Base-by-base conservation (phyloP, 2,329 filamentous ascomycete species). In the Ilyonectria destructans region DNA sequence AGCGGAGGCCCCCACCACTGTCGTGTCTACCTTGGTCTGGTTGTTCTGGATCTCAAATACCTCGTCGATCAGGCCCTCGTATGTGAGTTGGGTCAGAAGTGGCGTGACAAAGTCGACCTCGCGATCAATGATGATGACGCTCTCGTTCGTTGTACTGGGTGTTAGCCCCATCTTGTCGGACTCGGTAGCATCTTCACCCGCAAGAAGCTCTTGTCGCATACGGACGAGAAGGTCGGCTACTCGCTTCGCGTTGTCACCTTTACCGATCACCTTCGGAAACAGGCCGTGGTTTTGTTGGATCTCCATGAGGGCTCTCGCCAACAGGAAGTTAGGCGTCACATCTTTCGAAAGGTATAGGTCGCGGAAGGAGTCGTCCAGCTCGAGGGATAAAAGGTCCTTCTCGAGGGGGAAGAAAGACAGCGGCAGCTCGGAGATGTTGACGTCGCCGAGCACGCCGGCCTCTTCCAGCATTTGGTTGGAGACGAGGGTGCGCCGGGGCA, bases 1-100 rank as follows among this genome's bases (percentile, higher is more conserved):
- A 35, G 92, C 86, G 29, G 91, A 86, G n/a, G 89, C 88, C 12
- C 96, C 96, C 10, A 98, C 90, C 67, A 98, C 90, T 1, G 95
- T 95, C 2, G 94, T 94, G 78, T 98, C 96, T 23, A 98, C 91
- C 78, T 98, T 96, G 43, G 94, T 92, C 79, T 97, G 95, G 77
- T 97, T 98, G 77, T 98, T 93, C 71, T 93, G 90, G 69, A 99
- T 97, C 35, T 93, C 92, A 78, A 97, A 97, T 17, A 96, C 88
- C 79, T 99, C 96, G 77, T 99, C 97, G 61, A 99, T 92, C 29
- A 99, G 86, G 4, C 96, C 96, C 82, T 99, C 96, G 77, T 99
- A 99, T 1, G 96, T 99, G 69, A 99, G 85, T 79, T 99, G 96
- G 0, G 96, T 98, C 61, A 99, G 90, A 17, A 99, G 87, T 0